These are phyloP conservation scores for Schizothecium vesticola DNA, from an alignment of 495 filamentous ascomycete species.

Conservation along the genomic window DNA sequence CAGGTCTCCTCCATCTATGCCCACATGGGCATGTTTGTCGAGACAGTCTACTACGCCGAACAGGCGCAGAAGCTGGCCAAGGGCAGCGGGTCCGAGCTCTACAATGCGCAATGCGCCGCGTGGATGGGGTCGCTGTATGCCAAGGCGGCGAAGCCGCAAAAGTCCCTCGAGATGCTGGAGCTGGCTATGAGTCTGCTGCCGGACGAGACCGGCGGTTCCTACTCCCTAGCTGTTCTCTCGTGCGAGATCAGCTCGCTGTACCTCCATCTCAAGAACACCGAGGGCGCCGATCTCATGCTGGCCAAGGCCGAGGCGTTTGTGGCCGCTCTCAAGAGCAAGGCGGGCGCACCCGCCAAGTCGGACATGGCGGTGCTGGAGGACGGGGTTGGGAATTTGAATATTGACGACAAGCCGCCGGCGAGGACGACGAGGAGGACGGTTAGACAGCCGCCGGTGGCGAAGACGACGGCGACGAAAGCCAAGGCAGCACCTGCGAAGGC, in stretches of 20 bases:
- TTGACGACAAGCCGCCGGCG: constrained; percentile 32
- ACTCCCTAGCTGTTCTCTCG: constrained; percentile 38
- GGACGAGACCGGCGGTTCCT: constrained; percentile 40
- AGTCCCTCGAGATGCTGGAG: constrained; percentile 58
- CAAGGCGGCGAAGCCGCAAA: constrained; percentile 54
- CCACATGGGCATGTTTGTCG: constrained; percentile 78
- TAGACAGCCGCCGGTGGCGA: constrained; percentile 16
- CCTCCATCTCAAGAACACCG: constrained; percentile 33
- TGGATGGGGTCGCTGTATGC: constrained; percentile 61
- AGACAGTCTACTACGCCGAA: constrained; percentile 85
- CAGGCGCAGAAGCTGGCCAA: constrained; percentile 75
- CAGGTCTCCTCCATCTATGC: constrained; percentile 72
- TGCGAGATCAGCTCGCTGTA: constrained; percentile 43
- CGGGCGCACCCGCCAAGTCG: constrained; percentile 2
- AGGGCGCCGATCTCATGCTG: constrained; percentile 34
- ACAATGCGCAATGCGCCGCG: constrained; percentile 48
- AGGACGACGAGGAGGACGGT: constrained; percentile 16
- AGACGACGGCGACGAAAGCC: constrained; percentile 12
- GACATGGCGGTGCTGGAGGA: constrained; percentile 36
- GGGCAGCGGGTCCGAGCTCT: constrained; percentile 56
- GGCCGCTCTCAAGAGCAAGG: constrained; percentile 21
- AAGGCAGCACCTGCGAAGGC: constrained; percentile 15
- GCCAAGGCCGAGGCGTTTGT: constrained; percentile 36
- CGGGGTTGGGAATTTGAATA: constrained; percentile 41
- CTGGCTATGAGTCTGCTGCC: constrained; percentile 34